Evolutionary conservation across 129 eudicot species (phyloP), one percentile per base, ranked within the genome.

Genomic region (Gnaphalium uliginosum): DNA sequence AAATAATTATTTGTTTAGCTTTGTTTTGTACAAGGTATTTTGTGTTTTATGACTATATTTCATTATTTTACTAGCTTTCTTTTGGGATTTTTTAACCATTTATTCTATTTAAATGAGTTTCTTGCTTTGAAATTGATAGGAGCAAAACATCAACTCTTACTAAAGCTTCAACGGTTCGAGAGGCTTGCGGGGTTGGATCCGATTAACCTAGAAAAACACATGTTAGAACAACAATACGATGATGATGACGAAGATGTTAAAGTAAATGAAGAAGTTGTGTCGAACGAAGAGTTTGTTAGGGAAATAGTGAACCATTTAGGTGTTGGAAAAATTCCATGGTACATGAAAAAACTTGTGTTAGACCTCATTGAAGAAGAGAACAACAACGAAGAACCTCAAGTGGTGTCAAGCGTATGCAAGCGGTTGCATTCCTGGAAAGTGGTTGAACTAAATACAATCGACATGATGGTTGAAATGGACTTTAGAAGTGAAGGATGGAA

Each of bases 381-480:
- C 61, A 76, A 37, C 54, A 79, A 69, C 24, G 51, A 63, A 11
- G 79, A 83, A 26, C 71, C 24, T 33, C 82, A 82, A 60, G 85
- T 50, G 13, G 57, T 86, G 58, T 82, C 82, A 21, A 77, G 86
- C 73, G 90, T 90, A 35, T 85, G 93, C 87, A 81, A 87, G 88
- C 84, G 84, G 83, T 73, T 93, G 78, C 90, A 87, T 57, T 84
- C 86, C 22, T 93, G 96, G 96, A 82, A 76, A 78, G 90, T 84
- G 54, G 99, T 89, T 13, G 90, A 87, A 70, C 71, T 81, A 0
- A 82, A 87, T 86, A 91, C 99, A 13, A 91, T 95, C 26, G 99
- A 95, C 58, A 89, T 91, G 99, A 95, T 95, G 99, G 86, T 95
- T 0, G 94, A 83, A 39, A 66, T 72, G 61, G 99, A 95, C 61